Base-by-base conservation (phyloP, 2,329 filamentous ascomycete species). In the Capronia americana region DNA sequence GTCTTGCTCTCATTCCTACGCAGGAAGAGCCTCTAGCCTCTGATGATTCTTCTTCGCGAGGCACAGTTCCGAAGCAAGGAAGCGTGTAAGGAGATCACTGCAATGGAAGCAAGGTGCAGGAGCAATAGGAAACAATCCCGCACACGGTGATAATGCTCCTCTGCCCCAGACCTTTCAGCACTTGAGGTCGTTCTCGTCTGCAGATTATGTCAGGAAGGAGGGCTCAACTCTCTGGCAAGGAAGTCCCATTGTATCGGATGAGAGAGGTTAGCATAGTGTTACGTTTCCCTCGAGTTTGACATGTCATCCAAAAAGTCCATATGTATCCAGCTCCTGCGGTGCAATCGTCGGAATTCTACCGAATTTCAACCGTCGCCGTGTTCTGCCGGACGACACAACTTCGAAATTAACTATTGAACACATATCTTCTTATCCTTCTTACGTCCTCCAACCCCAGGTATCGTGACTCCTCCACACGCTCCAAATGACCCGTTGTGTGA, bases 401-500 rank as follows among this genome's bases (percentile, higher is more conserved):
- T 44, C 38, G 38, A 8, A 7, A 32, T 11, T 32, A 32, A 34
- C 32, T 11, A 34, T 34, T 4, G 10, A n/a, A 17, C 2, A 44
- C 6, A 44, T 17, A 44, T 8, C 14, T 41, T 4, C 38, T 4
- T 41, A 8, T 44, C 1, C 17, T 44, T 44, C 5, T 7, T 44
- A 44, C 14, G 6, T 3, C 17, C 38, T 44, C n/a, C 38, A 44
- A 1, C 38, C 14, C 38, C 38, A 8, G 17, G 32, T 4, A 11
- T 7, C 8, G 4, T 41, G 6, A 5, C 38, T 20, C 2, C 38
- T 44, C 38, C 17, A n/a, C 38, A 44, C 17, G 14, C 17, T n/a
- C 38, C 38, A 44, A 62, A 66, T 66, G 64, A 57, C 20, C 24
- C 58, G 44, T 14, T 61, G 56, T 61, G 51, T 50, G 46, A 53